Conservation (phyloP, 305 asterid genomes). For the Fraxinus paxiana region DNA sequence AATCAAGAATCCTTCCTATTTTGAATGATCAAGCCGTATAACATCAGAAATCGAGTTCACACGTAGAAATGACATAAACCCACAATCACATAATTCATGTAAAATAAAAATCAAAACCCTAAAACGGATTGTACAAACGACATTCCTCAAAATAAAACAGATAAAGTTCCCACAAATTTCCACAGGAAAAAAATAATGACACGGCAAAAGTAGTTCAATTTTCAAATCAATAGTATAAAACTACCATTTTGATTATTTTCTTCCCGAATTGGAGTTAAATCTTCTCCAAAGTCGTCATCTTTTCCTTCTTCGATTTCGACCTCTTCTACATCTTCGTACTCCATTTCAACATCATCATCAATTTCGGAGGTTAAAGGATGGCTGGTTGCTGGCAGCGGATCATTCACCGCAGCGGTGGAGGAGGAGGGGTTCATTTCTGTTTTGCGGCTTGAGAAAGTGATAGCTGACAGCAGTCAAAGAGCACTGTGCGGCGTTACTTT, state of each 20-base stretch:
- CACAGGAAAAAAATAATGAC: not conserved
- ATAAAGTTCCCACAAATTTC: not conserved
- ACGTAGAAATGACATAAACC: not conserved
- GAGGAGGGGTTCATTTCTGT: not conserved
- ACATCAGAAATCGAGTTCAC: not conserved
- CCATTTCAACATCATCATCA: not conserved
- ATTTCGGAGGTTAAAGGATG: not conserved
- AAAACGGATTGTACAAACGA: not conserved
- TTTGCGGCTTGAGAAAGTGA: not conserved
- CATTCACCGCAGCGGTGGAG: not conserved
- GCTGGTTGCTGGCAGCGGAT: not conserved
- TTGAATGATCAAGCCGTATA: not conserved
- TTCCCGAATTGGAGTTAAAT: not conserved
- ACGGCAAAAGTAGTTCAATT: not conserved
- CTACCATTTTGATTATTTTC: not conserved
- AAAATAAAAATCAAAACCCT: not conserved
- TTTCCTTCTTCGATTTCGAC: not conserved
- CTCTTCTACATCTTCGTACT: not conserved
- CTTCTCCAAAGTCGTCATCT: not conserved
- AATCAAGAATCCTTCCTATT: not conserved
- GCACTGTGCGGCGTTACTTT: not conserved
- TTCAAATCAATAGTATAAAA: not conserved
- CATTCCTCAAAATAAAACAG: not conserved
- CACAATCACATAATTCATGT: not conserved
- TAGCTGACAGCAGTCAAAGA: not conserved